Conservation (phyloP, 2,329 filamentous ascomycete genomes). For the Colletotrichum scovillei region DNA sequence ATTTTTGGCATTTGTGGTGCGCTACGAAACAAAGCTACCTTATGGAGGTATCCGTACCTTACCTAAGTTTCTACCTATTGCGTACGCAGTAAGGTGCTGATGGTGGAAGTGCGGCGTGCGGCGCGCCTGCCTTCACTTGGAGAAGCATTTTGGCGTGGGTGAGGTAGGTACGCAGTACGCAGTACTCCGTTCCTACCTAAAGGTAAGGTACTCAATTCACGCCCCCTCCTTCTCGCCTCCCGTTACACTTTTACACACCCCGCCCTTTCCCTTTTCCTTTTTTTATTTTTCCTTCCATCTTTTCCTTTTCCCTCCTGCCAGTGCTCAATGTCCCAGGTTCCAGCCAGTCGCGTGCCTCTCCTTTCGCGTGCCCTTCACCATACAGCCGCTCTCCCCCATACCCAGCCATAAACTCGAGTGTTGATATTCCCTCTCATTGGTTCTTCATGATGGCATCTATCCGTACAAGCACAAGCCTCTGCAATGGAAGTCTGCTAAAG, state of each 20-base stretch:
- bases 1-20: constrained; percentile 16
- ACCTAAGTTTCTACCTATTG: too few relatives aligned
- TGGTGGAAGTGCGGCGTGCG: too few relatives aligned
- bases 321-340: constrained; percentile 27
- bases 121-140: background rate
- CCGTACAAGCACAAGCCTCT: constrained; percentile 13
- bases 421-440: constrained; percentile 12
- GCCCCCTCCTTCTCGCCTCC: background rate
- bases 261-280: constrained; percentile 6
- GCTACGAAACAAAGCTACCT: background rate
- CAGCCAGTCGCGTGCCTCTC: constrained; percentile 29
- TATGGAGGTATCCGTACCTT: background rate
- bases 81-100: too few relatives aligned
- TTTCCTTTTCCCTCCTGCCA: background rate
- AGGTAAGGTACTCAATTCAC: background rate
- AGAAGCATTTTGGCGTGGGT: constrained; percentile 32
- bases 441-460: background rate
- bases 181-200: too few relatives aligned
- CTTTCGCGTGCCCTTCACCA: constrained; percentile 14
- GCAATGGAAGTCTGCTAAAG: constrained; percentile 4
- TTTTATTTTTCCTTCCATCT: background rate
- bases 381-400: background rate
- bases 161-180: background rate
- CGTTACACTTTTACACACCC: background rate
- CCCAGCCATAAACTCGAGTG: background rate